phyloP scores from a whole-genome alignment of 371 early-diverging fungal genomes.

The Blakeslea trispora region DNA sequence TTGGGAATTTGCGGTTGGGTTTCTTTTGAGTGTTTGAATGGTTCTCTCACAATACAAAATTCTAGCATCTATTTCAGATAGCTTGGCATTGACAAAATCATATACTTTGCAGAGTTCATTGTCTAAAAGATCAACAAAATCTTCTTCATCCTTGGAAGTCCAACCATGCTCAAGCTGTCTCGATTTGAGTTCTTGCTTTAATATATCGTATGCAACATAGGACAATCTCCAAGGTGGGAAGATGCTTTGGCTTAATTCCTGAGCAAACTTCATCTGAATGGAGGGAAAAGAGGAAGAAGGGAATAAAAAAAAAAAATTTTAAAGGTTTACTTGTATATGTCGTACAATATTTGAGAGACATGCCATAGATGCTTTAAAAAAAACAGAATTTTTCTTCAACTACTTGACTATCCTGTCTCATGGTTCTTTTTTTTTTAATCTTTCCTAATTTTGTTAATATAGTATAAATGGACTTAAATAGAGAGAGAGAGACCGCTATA shows the following conservation, averaged over 20 bases:
- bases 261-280: slow-evolving; percentile 44
- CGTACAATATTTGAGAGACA: no score
- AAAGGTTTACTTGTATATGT: no score
- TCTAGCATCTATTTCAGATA: slow-evolving; percentile 83
- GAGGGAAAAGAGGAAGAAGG: slow-evolving; percentile 4
- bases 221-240: slow-evolving; percentile 81
- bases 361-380: no score
- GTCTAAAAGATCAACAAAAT: slow-evolving; percentile 79
- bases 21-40: slow-evolving; percentile 45
- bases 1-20: slow-evolving; percentile 39
- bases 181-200: slow-evolving; percentile 82
- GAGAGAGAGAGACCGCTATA: no score
- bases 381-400: no score
- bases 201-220: slow-evolving; percentile 89
- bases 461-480: no score
- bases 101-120: slow-evolving; percentile 87
- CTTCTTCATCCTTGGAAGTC: slow-evolving; percentile 75
- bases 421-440: no score
- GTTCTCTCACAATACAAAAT: slow-evolving; percentile 74
- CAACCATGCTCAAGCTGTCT: slow-evolving; percentile 49
- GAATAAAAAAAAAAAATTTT: not conserved
- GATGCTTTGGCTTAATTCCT: slow-evolving; percentile 45
- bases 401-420: no score
- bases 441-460: no score
- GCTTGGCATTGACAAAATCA: slow-evolving; percentile 84